phyloP scores from a whole-genome alignment of 2,329 filamentous ascomycete genomes.

The Madurella mycetomatis region DNA sequence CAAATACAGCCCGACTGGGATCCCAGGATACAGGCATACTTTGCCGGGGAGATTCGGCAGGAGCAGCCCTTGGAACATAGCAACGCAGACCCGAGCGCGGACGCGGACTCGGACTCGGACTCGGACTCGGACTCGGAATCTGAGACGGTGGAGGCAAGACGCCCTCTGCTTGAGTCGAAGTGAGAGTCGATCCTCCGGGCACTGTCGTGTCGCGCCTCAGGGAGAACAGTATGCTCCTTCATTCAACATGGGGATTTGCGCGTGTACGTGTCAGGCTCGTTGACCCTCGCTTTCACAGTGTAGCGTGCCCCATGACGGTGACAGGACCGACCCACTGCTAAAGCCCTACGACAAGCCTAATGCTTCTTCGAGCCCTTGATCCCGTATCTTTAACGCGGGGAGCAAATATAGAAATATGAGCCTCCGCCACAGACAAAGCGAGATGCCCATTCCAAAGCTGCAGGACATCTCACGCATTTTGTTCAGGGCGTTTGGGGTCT shows the following conservation, averaged over 20 bases:
- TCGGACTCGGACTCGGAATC: slow-evolving; percentile 5
- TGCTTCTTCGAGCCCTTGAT: not conserved
- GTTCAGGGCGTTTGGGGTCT: no score
- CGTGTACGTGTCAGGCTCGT: not conserved
- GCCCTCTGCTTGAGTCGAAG: slow-evolving; percentile 13
- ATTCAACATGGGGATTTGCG: slow-evolving; percentile 1
- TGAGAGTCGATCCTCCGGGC: not conserved
- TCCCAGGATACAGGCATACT: slow-evolving; percentile 10
- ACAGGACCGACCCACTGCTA: not conserved
- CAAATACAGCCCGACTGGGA: slow-evolving; percentile 18
- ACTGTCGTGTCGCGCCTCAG: not conserved
- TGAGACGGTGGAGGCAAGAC: slow-evolving; percentile 4
- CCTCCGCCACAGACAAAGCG: not conserved
- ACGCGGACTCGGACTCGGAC: not conserved
- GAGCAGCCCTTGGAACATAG: not conserved
- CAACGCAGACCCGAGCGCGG: not conserved
- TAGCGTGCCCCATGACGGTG: not conserved
- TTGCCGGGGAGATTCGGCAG: not conserved
- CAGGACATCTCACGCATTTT: no score
- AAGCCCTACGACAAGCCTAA: not conserved
- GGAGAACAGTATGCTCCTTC: not conserved
- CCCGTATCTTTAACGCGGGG: not conserved
- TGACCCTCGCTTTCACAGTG: not conserved
- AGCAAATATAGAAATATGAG: not conserved
- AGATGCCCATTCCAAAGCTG: not conserved